Conservation (phyloP, 164 flowering plant species). For the Magnolia changhungtana region DNA sequence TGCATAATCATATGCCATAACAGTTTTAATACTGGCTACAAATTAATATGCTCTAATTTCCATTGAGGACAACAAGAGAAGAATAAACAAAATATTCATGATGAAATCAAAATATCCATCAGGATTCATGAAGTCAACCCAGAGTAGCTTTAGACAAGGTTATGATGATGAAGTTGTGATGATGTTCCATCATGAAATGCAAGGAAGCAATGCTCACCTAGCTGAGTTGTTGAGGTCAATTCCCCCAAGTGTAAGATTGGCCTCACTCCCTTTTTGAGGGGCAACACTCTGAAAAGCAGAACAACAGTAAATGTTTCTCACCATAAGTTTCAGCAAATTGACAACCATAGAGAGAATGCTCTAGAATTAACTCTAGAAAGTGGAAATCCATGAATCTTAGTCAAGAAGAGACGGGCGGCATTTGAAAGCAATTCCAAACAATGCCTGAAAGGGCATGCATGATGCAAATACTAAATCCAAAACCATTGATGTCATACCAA, state of each 20-base stretch:
- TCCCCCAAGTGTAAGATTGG: constrained; percentile 92
- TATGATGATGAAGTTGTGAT: not conserved
- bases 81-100: not conserved
- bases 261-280: constrained; percentile 78
- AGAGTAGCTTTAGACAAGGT: not conserved
- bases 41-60: not conserved
- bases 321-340: not conserved
- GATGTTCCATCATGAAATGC: constrained; percentile 14
- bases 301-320: not conserved
- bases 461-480: no score
- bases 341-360: not conserved
- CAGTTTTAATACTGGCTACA: constrained; percentile 4
- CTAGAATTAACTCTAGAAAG: not conserved
- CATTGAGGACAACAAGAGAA: not conserved
- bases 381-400: not conserved
- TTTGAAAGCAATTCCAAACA: not conserved
- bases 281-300: constrained; percentile 50
- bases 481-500: no score
- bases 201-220: constrained; percentile 59
- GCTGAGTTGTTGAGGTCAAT: constrained; percentile 99
- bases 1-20: constrained; percentile 20
- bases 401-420: not conserved
- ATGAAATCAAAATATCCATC: not conserved
- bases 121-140: no score
- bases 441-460: no score